A percentile compares a stretch with the other conserved stretches of the same genome.
Conservation (phyloP, 1,284 basidiomycete genomes). For the Cryptococcus floricola region DNA sequence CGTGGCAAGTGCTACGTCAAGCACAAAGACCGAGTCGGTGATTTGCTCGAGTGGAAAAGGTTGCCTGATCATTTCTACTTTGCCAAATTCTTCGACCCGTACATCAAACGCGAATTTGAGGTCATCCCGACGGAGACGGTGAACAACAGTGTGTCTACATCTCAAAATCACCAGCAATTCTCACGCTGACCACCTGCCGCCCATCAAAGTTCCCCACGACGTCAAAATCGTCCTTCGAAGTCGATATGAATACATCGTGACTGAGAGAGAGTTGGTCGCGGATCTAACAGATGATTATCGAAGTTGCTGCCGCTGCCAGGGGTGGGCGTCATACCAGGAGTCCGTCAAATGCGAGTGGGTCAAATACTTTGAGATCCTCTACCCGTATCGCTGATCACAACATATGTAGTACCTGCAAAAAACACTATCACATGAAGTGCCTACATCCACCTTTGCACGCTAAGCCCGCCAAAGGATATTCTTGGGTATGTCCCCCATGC, state of each 20-base stretch:
- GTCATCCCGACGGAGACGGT: conserved; percentile 82
- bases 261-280: conserved; percentile 85
- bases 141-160: conserved; percentile 69
- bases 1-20: conserved; percentile 87
- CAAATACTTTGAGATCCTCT: background rate
- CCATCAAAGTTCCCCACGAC: conserved; percentile 64
- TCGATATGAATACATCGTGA: conserved; percentile 91
- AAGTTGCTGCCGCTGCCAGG: conserved; percentile 75
- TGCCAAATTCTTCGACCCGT: conserved; percentile 88
- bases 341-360: conserved; percentile 80
- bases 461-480: conserved; percentile 94
- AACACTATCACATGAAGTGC: conserved; percentile 92
- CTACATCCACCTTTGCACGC: conserved; percentile 88
- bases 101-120: conserved; percentile 97
- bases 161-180: background rate
- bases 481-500: conserved; percentile 95
- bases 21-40: conserved; percentile 89
- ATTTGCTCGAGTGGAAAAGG: conserved; percentile 92
- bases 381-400: background rate
- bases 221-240: conserved; percentile 70
- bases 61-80: conserved; percentile 94
- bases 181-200: background rate
- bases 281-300: conserved; percentile 85
- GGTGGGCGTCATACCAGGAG: conserved; percentile 75
- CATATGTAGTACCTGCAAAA: conserved; percentile 66